These are phyloP conservation scores for Setaria viridis DNA, from an alignment of 202 grass and related monocot species.

Conservation along the genomic window DNA sequence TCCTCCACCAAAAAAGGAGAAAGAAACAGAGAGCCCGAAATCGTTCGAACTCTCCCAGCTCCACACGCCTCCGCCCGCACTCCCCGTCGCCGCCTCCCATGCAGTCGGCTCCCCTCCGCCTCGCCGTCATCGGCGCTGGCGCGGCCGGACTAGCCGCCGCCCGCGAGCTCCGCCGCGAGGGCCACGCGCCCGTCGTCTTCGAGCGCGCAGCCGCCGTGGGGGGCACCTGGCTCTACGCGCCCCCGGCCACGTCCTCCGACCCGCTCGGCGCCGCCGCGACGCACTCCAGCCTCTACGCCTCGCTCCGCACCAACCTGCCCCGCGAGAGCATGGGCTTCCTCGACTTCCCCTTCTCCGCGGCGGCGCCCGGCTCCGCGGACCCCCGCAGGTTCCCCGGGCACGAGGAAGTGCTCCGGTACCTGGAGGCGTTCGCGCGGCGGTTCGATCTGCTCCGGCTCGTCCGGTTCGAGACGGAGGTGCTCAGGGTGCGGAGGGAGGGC, in stretches of 20 bases:
- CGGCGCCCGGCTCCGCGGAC: constrained; percentile 32
- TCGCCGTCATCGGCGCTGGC: constrained; percentile 83
- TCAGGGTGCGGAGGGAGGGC: constrained; percentile 55
- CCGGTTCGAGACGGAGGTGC: constrained; percentile 77
- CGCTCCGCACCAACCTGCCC: constrained; percentile 83
- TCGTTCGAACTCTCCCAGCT: not conserved
- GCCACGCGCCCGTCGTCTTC: constrained; percentile 79
- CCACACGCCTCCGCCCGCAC: constrained; percentile 6
- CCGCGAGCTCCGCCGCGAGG: constrained; percentile 81
- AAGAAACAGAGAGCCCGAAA: not conserved
- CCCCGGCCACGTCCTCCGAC: constrained; percentile 54
- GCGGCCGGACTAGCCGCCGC: constrained; percentile 68
- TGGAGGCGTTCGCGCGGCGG: constrained; percentile 69
- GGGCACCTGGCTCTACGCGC: constrained; percentile 77
- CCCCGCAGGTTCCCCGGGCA: constrained; percentile 74
- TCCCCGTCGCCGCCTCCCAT: not conserved
- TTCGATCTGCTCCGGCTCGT: constrained; percentile 65
- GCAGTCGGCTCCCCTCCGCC: constrained; percentile 44
- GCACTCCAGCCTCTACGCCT: constrained; percentile 82
- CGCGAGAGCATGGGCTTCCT: constrained; percentile 87
- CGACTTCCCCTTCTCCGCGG: constrained; percentile 76
- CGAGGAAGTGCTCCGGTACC: constrained; percentile 79
- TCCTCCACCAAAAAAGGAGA: not conserved
- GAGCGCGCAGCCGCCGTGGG: constrained; percentile 69
- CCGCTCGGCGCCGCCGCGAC: constrained; percentile 59